Percentiles rank a stretch among this genome's conserved stretches.
Evolutionary conservation across 371 early-diverging fungal genomes (phyloP).

Genomic region (Rhizomucor pusillus): DNA sequence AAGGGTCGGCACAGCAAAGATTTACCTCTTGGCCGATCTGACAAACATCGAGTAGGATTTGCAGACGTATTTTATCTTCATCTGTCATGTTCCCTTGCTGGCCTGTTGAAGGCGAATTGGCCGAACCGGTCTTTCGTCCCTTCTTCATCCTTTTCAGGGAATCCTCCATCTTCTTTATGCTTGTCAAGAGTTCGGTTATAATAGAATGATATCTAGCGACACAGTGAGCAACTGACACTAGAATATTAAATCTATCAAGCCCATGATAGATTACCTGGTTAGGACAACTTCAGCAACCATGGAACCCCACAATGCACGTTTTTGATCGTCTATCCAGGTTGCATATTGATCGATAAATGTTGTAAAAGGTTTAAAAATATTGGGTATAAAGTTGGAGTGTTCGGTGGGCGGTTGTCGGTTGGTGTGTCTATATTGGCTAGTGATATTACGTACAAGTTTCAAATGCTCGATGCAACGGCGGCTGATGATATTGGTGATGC

Average conservation of each 20-base stretch:
- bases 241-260: too few relatives aligned
- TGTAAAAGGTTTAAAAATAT: constrained; percentile 54
- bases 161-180: constrained; percentile 29
- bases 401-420: constrained; percentile 55
- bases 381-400: constrained; percentile 61
- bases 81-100: constrained; percentile 25
- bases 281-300: constrained; percentile 35
- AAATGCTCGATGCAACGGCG: constrained; percentile 55
- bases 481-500: constrained; percentile 46
- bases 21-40: constrained; percentile 50
- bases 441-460: constrained; percentile 42
- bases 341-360: constrained; percentile 36
- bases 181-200: constrained; percentile 28
- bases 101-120: constrained; percentile 9
- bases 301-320: constrained; percentile 25
- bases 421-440: constrained; percentile 51
- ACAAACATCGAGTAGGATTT: constrained; percentile 54
- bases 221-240: neutral
- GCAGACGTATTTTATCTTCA: constrained; percentile 62
- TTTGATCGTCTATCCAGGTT: constrained; percentile 16
- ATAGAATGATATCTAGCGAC: constrained; percentile 22
- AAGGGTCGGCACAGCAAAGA: too few relatives aligned
- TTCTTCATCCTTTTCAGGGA: constrained; percentile 33
- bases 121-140: constrained; percentile 24
- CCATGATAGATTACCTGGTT: constrained; percentile 15